A percentile compares a stretch with the other conserved stretches of the same genome.
phyloP scores from a whole-genome alignment of 2,329 filamentous ascomycete species.

The Pseudopyrenochaeta lycopersici region DNA sequence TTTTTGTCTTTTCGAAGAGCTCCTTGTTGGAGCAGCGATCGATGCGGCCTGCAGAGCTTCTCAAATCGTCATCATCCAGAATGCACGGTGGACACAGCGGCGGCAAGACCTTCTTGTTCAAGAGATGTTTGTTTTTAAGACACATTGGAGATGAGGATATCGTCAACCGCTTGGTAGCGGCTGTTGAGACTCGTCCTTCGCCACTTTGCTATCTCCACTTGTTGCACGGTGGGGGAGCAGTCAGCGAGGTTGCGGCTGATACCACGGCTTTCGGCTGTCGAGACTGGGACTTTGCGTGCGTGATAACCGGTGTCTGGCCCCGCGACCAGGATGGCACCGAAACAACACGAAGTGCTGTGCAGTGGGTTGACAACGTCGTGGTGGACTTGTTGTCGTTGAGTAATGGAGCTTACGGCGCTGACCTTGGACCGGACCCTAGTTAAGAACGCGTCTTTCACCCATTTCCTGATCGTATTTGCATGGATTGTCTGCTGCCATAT shows the following conservation, averaged over 20 bases:
- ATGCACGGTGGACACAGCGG: constrained; percentile 68
- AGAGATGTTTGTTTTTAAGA: constrained; percentile 70
- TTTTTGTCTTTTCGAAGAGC: no score
- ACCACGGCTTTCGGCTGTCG: constrained; percentile 69
- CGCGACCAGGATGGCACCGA: constrained; percentile 61
- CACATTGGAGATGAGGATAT: constrained; percentile 51
- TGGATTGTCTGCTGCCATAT: no score
- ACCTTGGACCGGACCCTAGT: constrained; percentile 70
- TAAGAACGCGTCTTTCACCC: no score
- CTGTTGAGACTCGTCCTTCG: constrained; percentile 60
- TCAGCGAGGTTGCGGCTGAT: constrained; percentile 55
- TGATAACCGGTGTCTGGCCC: constrained; percentile 70
- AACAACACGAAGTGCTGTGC: constrained; percentile 48
- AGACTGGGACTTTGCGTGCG: constrained; percentile 71
- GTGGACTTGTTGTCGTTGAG: constrained; percentile 59
- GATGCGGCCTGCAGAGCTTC: no score
- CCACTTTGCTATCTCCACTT: constrained; percentile 70
- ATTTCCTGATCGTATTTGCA: no score
- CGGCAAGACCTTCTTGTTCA: constrained; percentile 70
- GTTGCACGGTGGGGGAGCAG: constrained; percentile 66
- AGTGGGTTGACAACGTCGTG: constrained; percentile 67
- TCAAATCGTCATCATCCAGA: no score
- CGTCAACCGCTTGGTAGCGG: constrained; percentile 51
- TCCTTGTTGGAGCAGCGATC: no score
- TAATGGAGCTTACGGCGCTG: constrained; percentile 65